A percentile compares a stretch with the other conserved stretches of the same genome.
These are phyloP conservation scores for Colletotrichum musicola DNA, from an alignment of 2,329 filamentous ascomycete species.

Conservation along the genomic window DNA sequence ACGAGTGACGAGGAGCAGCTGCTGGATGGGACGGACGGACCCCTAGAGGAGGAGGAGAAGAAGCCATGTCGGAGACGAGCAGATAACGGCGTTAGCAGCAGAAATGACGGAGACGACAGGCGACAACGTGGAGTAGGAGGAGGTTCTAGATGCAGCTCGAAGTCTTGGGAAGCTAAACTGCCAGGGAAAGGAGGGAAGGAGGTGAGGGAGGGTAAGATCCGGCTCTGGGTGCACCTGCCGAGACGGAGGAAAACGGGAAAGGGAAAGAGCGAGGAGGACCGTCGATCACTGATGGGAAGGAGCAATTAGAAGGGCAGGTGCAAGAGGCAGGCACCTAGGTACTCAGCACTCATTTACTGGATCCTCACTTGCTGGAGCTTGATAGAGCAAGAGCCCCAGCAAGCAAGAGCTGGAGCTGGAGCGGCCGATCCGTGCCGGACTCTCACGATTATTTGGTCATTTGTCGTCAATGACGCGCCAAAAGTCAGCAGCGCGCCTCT, in stretches of 20 bases:
- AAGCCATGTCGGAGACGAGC: not conserved
- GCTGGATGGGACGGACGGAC: not conserved
- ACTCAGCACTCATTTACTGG: no score
- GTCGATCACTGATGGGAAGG: constrained; percentile 28
- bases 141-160: constrained; percentile 34
- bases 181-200: constrained; percentile 16
- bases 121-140: not conserved
- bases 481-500: no score
- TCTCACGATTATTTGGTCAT: constrained; percentile 20
- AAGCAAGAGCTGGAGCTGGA: not conserved
- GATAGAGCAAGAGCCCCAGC: no score
- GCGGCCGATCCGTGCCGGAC: constrained; percentile 16
- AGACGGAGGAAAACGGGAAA: not conserved
- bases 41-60: not conserved
- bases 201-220: constrained; percentile 18
- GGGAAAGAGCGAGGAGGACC: constrained; percentile 1
- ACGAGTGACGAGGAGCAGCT: not conserved
- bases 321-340: not conserved
- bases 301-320: constrained; percentile 11
- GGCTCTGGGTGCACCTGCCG: not conserved
- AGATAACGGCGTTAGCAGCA: constrained; percentile 25
- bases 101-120: constrained; percentile 11
- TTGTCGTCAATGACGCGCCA: not conserved
- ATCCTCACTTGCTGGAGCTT: no score
- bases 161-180: constrained; percentile 19